A percentile compares a stretch with the other conserved stretches of the same genome.
Conservation (phyloP, 228 moss, liverwort and hornwort genomes). For the Sphagnum fallax region DNA sequence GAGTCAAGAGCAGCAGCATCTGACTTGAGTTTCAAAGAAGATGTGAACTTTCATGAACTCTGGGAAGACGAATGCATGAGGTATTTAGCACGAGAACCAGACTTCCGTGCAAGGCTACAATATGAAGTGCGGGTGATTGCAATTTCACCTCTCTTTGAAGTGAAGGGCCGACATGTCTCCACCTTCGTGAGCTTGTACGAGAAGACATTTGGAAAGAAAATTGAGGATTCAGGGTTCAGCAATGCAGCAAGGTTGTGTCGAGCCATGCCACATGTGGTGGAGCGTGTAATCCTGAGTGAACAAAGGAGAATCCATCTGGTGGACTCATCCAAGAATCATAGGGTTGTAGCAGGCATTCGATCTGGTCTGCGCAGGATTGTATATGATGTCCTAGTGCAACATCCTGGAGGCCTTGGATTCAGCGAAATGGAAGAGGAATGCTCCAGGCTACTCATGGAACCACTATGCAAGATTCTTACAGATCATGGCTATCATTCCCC, state of each 20-base stretch:
- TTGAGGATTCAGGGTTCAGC: constrained; percentile 49
- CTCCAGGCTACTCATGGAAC: constrained; percentile 27
- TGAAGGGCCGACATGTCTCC: constrained; percentile 20
- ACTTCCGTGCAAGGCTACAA: constrained; percentile 57
- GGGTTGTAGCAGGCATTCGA: constrained; percentile 64
- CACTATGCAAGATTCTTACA: constrained; percentile 39
- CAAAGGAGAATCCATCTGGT: constrained; percentile 54
- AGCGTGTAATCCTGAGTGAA: constrained; percentile 39
- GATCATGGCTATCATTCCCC: constrained; percentile 59
- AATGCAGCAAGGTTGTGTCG: constrained; percentile 53
- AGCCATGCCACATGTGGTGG: constrained; percentile 73
- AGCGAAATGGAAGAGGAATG: constrained; percentile 37
- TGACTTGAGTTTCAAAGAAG: neutral
- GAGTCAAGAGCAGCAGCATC: no score
- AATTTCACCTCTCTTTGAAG: constrained; percentile 54
- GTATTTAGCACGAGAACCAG: constrained; percentile 51
- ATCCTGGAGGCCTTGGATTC: constrained; percentile 15
- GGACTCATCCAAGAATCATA: constrained; percentile 62
- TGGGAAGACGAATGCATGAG: constrained; percentile 59
- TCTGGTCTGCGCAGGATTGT: constrained; percentile 68
- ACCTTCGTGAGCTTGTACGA: constrained; percentile 49
- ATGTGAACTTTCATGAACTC: constrained; percentile 2
- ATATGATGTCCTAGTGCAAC: constrained; percentile 30
- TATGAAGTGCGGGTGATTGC: constrained; percentile 64
- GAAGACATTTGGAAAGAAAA: constrained; percentile 41